Percentiles rank a stretch among this genome's conserved stretches.
Conservation (phyloP, 768 basidiomycete genomes). For the Lentinula sp. region DNA sequence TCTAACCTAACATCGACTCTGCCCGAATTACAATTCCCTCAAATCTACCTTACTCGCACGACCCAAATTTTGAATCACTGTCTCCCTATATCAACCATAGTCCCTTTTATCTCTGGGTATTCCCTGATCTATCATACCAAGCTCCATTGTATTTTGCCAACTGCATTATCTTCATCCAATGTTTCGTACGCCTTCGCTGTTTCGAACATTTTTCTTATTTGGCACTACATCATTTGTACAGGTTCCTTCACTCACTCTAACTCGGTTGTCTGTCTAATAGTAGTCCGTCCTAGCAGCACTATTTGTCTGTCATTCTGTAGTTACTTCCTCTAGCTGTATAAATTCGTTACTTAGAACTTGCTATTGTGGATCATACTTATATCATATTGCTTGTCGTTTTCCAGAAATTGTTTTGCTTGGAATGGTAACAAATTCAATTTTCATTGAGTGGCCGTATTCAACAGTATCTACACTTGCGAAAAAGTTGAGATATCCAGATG, state of each 20-base stretch:
- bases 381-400: constrained; percentile 6
- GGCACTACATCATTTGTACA: constrained; percentile 47
- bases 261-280: constrained; percentile 67
- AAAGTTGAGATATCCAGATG: too few relatives aligned
- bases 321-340: constrained; percentile 54
- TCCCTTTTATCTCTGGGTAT: constrained; percentile 31
- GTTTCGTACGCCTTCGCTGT: constrained; percentile 29
- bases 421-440: too few relatives aligned
- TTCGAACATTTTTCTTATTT: constrained; percentile 22
- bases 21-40: constrained; percentile 16
- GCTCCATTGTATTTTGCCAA: constrained; percentile 67
- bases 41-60: constrained; percentile 36
- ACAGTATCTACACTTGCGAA: too few relatives aligned
- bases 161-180: constrained; percentile 47
- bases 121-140: constrained; percentile 43
- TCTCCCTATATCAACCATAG: constrained; percentile 20
- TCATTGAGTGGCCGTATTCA: too few relatives aligned
- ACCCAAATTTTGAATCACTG: constrained; percentile 28
- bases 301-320: constrained; percentile 69
- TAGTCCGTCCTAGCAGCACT: constrained; percentile 47
- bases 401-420: too few relatives aligned
- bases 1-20: background rate
- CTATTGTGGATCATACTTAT: constrained; percentile 6
- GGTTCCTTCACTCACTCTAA: constrained; percentile 45
- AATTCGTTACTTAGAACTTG: constrained; percentile 36